Conservation (phyloP, 2,329 filamentous ascomycete species). For the Penicillium rolfsii region DNA sequence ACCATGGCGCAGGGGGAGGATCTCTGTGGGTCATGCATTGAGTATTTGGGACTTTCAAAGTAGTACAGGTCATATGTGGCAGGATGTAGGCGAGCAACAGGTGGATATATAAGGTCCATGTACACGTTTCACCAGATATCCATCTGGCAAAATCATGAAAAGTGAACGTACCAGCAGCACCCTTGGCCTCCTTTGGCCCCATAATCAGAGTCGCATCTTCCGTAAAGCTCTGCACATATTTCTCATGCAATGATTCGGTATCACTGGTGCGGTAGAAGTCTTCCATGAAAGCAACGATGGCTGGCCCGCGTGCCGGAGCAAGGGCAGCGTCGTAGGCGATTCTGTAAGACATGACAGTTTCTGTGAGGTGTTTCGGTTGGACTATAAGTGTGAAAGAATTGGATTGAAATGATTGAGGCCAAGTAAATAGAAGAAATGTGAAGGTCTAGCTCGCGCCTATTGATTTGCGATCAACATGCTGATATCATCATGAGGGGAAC, state of each 20-base stretch:
- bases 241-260: constrained; percentile 38
- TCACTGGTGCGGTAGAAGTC: constrained; percentile 44
- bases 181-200: constrained; percentile 41
- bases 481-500: constrained; percentile 22
- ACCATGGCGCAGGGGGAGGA: constrained; percentile 38
- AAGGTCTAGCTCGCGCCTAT: neutral
- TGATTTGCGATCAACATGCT: constrained; percentile 4
- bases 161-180: constrained; percentile 33
- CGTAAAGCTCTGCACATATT: constrained; percentile 42
- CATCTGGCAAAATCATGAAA: neutral
- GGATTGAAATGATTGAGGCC: no score
- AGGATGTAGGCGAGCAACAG: neutral
- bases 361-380: neutral
- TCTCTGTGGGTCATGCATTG: constrained; percentile 29
- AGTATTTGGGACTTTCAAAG: neutral
- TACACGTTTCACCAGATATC: neutral
- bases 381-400: neutral
- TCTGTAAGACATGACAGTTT: constrained; percentile 38
- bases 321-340: constrained; percentile 33
- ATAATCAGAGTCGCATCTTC: constrained; percentile 43
- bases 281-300: constrained; percentile 39
- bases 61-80: neutral
- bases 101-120: neutral
- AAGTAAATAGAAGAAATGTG: neutral
- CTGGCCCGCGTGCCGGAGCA: constrained; percentile 30